Conservation (phyloP, 345 rosid genomes). For the Brassica incana region DNA sequence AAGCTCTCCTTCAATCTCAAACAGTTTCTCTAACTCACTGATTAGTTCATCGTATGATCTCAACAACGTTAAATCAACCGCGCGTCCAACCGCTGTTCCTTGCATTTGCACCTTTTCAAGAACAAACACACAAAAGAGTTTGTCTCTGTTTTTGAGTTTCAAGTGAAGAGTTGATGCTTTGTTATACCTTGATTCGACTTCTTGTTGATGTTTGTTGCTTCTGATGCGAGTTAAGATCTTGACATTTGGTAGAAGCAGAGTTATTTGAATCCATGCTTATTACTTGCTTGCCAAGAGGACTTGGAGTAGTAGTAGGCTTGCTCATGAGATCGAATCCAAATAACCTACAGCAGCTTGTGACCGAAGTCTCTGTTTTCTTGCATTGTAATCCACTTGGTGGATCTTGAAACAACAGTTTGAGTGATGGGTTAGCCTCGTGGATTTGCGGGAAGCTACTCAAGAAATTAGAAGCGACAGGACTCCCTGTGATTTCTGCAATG, state of each 20-base stretch:
- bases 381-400: slow-evolving; percentile 44
- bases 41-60: slow-evolving; percentile 59
- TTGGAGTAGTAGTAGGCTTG: slow-evolving; percentile 26
- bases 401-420: slow-evolving; percentile 34
- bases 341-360: slow-evolving; percentile 50
- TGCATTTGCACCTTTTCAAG: slow-evolving; percentile 72
- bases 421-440: slow-evolving; percentile 43
- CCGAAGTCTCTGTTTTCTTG: slow-evolving; percentile 41
- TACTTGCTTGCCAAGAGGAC: slow-evolving; percentile 30
- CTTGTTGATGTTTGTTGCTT: slow-evolving; percentile 50
- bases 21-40: slow-evolving; percentile 64
- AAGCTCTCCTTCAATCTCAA: slow-evolving; percentile 69
- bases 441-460: slow-evolving; percentile 47
- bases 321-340: slow-evolving; percentile 62
- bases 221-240: slow-evolving; percentile 45
- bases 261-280: slow-evolving; percentile 22
- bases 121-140: neutral
- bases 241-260: slow-evolving; percentile 37
- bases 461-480: slow-evolving; percentile 47
- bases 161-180: slow-evolving; percentile 13
- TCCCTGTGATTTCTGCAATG: slow-evolving; percentile 47
- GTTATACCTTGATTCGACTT: slow-evolving; percentile 60
- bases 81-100: slow-evolving; percentile 74
- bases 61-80: slow-evolving; percentile 55
- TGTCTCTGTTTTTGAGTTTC: neutral